These are phyloP conservation scores for Imleria badia DNA, from an alignment of 768 basidiomycete species.

Conservation along the genomic window DNA sequence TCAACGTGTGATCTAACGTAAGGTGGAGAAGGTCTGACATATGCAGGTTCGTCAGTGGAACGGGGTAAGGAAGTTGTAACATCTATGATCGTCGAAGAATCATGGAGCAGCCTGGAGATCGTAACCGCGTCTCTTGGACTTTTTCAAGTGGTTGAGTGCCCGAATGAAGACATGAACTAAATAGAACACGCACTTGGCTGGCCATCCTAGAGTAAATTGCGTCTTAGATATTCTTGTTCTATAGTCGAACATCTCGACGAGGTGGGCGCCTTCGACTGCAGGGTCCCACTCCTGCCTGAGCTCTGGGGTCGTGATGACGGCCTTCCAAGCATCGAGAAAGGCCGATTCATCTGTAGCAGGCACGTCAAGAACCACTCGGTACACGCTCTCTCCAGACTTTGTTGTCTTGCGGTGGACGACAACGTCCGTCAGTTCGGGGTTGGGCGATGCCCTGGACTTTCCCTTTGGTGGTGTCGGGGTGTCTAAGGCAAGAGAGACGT, in stretches of 20 bases:
- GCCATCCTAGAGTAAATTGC: conserved; percentile 93
- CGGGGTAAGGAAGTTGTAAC: conserved; percentile 93
- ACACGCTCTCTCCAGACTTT: conserved; percentile 74
- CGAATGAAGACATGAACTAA: not conserved
- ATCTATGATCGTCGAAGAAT: conserved; percentile 81
- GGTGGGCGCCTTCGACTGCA: conserved; percentile 79
- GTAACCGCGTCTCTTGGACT: conserved; percentile 95
- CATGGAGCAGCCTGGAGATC: conserved; percentile 82
- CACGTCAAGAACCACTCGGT: conserved; percentile 80
- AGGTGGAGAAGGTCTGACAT: conserved; percentile 87
- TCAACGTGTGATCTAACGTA: conserved; percentile 87
- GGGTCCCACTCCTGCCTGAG: conserved; percentile 92
- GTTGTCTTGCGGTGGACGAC: conserved; percentile 70
- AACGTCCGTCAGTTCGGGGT: conserved; percentile 70
- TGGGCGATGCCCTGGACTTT: conserved; percentile 50
- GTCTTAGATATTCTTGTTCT: conserved; percentile 86
- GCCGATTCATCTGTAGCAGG: conserved; percentile 53
- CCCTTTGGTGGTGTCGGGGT: conserved; percentile 54
- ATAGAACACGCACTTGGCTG: conserved; percentile 79
- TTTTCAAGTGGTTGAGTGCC: conserved; percentile 8
- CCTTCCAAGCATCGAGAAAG: conserved; percentile 76
- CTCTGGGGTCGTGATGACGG: conserved; percentile 82
- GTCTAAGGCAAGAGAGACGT: conserved; percentile 52
- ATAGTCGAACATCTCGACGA: conserved; percentile 85
- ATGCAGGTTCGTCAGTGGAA: conserved; percentile 86